phyloP scores from a whole-genome alignment of 768 basidiomycete species.

The Sutorius australiensis region DNA sequence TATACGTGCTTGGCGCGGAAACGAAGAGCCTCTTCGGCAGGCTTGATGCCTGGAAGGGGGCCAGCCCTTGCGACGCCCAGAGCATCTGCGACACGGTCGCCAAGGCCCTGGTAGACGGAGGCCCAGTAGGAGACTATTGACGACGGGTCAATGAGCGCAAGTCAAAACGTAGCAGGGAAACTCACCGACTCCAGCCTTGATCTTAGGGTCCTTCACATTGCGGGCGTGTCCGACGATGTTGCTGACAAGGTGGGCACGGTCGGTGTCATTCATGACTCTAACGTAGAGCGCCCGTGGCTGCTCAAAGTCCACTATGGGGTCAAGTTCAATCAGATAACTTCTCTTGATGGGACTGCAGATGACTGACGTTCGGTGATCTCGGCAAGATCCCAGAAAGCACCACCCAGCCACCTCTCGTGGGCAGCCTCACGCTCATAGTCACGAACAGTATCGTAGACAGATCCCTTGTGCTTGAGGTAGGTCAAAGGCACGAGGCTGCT shows the following conservation, averaged over 20 bases:
- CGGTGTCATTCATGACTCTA: constrained; percentile 62
- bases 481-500: constrained; percentile 68
- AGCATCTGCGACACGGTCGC: constrained; percentile 74
- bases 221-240: constrained; percentile 67
- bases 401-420: constrained; percentile 76
- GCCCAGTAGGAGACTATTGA: constrained; percentile 71
- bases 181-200: constrained; percentile 67
- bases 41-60: constrained; percentile 54
- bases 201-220: constrained; percentile 52
- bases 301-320: constrained; percentile 69
- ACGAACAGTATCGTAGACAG: constrained; percentile 39
- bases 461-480: constrained; percentile 51
- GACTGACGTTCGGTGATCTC: constrained; percentile 77
- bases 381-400: constrained; percentile 63
- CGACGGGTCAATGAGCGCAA: background rate
- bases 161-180: constrained; percentile 8
- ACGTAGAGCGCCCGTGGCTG: constrained; percentile 70
- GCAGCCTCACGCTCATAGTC: constrained; percentile 37
- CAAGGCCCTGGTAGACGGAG: constrained; percentile 69
- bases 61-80: constrained; percentile 54
- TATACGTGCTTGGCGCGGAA: constrained; percentile 36
- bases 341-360: background rate
- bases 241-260: constrained; percentile 56
- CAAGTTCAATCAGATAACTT: background rate
- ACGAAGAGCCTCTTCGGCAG: constrained; percentile 53